phyloP scores from a whole-genome alignment of 345 rosid genomes.

The Cardamine chenopodiifolia region DNA sequence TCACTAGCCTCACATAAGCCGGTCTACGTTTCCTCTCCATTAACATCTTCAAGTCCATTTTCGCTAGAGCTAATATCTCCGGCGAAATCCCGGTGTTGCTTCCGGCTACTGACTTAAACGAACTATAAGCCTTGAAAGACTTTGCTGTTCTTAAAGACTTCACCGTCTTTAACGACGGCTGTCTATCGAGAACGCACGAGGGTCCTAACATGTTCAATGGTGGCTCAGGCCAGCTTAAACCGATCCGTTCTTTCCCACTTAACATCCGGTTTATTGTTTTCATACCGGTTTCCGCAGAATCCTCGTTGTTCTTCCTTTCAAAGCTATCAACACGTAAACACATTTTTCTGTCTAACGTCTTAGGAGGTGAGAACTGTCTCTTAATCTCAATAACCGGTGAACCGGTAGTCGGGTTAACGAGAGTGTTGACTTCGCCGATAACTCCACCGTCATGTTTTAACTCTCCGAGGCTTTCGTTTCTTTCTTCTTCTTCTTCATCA shows the following conservation, averaged over 20 bases:
- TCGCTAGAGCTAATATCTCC: conserved; percentile 52
- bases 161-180: conserved; percentile 59
- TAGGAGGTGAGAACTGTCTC: conserved; percentile 60
- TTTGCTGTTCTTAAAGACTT: conserved; percentile 58
- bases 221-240: conserved; percentile 92
- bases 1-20: conserved; percentile 77
- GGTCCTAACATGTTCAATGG: conserved; percentile 65
- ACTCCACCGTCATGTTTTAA: conserved; percentile 42
- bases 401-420: conserved; percentile 26
- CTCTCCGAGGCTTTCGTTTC: conserved; percentile 13
- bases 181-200: conserved; percentile 59
- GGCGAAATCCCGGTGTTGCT: conserved; percentile 51
- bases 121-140: conserved; percentile 59
- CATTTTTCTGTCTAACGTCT: conserved; percentile 65
- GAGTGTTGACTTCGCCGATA: conserved; percentile 30
- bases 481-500: conserved; percentile 54
- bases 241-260: conserved; percentile 73
- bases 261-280: conserved; percentile 54
- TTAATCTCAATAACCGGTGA: conserved; percentile 43
- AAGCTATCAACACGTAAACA: conserved; percentile 55
- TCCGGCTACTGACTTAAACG: conserved; percentile 61
- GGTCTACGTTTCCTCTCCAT: conserved; percentile 73
- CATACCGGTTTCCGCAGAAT: conserved; percentile 29
- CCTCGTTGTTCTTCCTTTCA: conserved; percentile 26
- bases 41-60: conserved; percentile 63